phyloP scores from a whole-genome alignment of 331 rosid genomes.

The Saraca asoca region DNA sequence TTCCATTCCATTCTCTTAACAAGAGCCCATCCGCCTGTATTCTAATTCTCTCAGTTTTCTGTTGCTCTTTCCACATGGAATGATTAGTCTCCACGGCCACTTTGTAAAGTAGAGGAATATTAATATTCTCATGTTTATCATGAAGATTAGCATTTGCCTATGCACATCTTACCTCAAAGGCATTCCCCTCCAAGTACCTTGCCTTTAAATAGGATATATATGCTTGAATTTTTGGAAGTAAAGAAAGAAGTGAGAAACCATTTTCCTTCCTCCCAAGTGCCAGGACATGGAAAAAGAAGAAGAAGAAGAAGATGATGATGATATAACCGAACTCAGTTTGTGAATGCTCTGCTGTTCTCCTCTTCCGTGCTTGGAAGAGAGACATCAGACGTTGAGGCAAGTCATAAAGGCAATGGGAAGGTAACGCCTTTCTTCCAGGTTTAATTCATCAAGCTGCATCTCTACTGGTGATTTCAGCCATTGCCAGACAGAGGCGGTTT shows the following conservation, averaged over 20 bases:
- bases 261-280: not conserved
- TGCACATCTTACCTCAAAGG: constrained; percentile 5
- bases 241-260: constrained; percentile 4
- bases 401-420: constrained; percentile 80
- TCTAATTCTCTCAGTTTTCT: not conserved
- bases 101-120: constrained; percentile 41
- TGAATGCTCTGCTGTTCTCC: constrained; percentile 36
- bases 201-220: constrained; percentile 24
- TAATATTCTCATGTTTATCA: constrained; percentile 38
- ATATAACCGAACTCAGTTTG: not conserved
- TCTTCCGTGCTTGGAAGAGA: constrained; percentile 44
- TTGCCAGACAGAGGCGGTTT: not conserved
- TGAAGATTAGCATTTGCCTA: constrained; percentile 40
- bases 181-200: constrained; percentile 16
- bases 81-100: constrained; percentile 5
- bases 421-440: constrained; percentile 86
- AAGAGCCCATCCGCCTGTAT: constrained; percentile 22
- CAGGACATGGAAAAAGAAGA: constrained; percentile 58
- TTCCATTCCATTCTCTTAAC: constrained; percentile 10
- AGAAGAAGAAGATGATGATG: constrained; percentile 44
- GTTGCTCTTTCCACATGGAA: constrained; percentile 23
- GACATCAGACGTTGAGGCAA: constrained; percentile 53
- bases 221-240: not conserved
- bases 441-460: constrained; percentile 34
- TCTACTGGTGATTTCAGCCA: constrained; percentile 12